These are phyloP conservation scores for Pyricularia sp. DNA, from an alignment of 2,329 filamentous ascomycete genomes.

Conservation along the genomic window DNA sequence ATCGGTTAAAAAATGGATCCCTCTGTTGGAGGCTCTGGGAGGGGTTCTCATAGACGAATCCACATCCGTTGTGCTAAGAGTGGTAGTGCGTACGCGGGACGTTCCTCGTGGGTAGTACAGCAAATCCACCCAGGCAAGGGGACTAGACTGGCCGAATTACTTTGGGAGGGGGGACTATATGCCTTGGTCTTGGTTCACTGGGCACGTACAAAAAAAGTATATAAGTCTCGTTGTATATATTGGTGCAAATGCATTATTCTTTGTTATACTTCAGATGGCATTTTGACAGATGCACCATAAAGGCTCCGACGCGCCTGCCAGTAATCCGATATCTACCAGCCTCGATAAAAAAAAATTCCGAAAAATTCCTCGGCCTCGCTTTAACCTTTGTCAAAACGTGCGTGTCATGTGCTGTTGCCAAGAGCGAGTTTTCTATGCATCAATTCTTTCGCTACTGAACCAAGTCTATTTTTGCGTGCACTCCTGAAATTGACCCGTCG, in stretches of 20 bases:
- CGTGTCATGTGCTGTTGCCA: not conserved
- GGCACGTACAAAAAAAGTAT: not conserved
- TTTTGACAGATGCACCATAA: not conserved
- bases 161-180: not conserved
- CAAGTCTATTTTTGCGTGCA: not conserved
- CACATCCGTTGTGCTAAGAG: not conserved
- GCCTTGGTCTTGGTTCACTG: not conserved
- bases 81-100: not conserved
- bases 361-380: not conserved
- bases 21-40: slow-evolving; percentile 6
- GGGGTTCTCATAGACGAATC: slow-evolving; percentile 1
- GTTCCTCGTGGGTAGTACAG: slow-evolving; percentile 1
- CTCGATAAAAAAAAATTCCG: not conserved
- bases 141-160: not conserved
- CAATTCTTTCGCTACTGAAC: too few relatives aligned
- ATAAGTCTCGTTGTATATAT: not conserved
- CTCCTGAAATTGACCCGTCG: not conserved
- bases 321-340: not conserved
- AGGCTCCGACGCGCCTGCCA: not conserved
- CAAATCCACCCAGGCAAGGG: not conserved
- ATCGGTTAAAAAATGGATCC: slow-evolving; percentile 3
- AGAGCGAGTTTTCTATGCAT: not conserved
- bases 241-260: not conserved
- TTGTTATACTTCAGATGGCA: not conserved
- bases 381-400: not conserved